A percentile compares a stretch with the other conserved stretches of the same genome.
These are phyloP conservation scores for Exophiala xenobiotica DNA, from an alignment of 2,329 filamentous ascomycete species.

Conservation along the genomic window DNA sequence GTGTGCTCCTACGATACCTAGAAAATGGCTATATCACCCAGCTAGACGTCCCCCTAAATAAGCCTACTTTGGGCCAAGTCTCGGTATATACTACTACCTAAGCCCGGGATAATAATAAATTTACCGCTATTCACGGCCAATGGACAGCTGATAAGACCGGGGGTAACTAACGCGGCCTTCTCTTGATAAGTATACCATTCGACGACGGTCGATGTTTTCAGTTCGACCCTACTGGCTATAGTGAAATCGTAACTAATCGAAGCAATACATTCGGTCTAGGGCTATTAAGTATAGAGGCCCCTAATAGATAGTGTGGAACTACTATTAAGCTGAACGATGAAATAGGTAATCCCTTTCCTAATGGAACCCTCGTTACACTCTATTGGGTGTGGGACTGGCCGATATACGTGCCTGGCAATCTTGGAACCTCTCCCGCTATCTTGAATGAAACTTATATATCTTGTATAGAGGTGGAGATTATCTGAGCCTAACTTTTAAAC, in stretches of 20 bases:
- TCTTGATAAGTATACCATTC: neutral
- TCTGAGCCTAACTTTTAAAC: neutral
- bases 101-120: constrained; percentile 4
- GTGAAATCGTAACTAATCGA: constrained; percentile 1
- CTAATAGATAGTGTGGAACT: constrained; percentile 3
- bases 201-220: constrained; percentile 5
- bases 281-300: neutral
- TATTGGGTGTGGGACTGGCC: constrained; percentile 4
- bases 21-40: constrained; percentile 3
- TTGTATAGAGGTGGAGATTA: constrained; percentile 1
- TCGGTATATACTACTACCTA: constrained; percentile 3
- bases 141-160: constrained; percentile 5
- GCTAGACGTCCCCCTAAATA: constrained; percentile 1
- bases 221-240: constrained; percentile 3
- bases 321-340: constrained; percentile 2
- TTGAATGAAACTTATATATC: constrained; percentile 1
- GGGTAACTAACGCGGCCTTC: constrained; percentile 2
- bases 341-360: neutral
- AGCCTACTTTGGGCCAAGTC: constrained; percentile 3
- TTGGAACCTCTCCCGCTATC: neutral
- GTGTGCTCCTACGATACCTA: constrained; percentile 1
- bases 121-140: constrained; percentile 6
- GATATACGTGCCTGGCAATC: neutral
- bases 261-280: constrained; percentile 2
- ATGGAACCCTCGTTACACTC: neutral